These are phyloP conservation scores for Drechslera avenae DNA, from an alignment of 2,329 filamentous ascomycete genomes.

Conservation along the genomic window DNA sequence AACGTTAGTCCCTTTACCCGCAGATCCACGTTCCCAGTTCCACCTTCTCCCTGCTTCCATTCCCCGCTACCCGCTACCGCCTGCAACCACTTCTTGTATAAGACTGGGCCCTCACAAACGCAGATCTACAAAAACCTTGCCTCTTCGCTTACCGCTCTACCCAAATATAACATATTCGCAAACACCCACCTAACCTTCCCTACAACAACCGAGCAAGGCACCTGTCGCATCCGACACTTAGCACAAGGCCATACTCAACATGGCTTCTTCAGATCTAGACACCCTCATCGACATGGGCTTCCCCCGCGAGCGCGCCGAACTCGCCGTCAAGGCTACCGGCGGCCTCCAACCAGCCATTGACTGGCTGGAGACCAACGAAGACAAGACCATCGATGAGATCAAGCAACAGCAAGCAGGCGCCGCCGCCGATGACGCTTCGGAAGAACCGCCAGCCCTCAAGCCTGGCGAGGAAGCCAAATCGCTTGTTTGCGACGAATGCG, in stretches of 20 bases:
- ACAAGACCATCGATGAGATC: conserved; percentile 84
- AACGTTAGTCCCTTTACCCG: not conserved
- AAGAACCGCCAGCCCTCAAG: conserved; percentile 68
- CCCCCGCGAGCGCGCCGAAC: conserved; percentile 76
- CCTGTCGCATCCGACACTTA: conserved; percentile 9
- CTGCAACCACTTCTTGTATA: conserved; percentile 5
- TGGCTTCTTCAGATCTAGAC: conserved; percentile 60
- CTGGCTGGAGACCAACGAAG: conserved; percentile 92
- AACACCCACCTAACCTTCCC: conserved; percentile 1
- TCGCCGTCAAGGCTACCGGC: conserved; percentile 83
- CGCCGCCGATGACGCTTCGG: conserved; percentile 37
- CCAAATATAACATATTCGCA: not conserved
- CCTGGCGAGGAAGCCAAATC: conserved; percentile 76
- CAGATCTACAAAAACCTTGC: not conserved
- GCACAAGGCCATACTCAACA: conserved; percentile 30
- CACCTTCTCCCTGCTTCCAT: conserved; percentile 20
- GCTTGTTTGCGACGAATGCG: conserved; percentile 91
- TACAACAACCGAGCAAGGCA: not conserved
- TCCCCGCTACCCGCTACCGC: conserved; percentile 17
- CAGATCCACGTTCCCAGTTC: conserved; percentile 13
- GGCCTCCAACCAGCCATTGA: conserved; percentile 85
- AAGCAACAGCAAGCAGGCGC: conserved; percentile 54
- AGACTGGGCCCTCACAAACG: not conserved
- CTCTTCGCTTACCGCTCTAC: not conserved
- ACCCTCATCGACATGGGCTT: conserved; percentile 75